Evolutionary conservation across 352 stramenopile species (phyloP).

Genomic region (Phytophthora pluvialis): DNA sequence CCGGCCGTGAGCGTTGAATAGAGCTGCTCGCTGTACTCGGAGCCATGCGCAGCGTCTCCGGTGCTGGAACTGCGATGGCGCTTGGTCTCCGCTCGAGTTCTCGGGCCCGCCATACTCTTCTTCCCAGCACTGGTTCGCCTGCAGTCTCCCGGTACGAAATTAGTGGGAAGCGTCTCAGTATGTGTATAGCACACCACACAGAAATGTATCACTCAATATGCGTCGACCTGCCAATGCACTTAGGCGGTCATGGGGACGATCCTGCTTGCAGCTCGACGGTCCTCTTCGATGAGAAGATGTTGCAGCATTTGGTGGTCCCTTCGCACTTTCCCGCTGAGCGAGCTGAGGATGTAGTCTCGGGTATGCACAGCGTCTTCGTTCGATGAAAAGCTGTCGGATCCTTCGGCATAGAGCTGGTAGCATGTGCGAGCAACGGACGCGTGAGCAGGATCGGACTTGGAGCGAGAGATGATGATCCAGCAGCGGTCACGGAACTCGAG

Average conservation of each 20-base stretch:
- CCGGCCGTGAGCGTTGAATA: slow-evolving; percentile 32
- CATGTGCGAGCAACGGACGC: slow-evolving; percentile 37
- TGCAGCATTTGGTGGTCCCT: slow-evolving; percentile 39
- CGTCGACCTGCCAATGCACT: background rate
- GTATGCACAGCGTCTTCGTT: slow-evolving; percentile 27
- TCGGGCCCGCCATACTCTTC: slow-evolving; percentile 9
- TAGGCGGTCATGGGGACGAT: slow-evolving; percentile 29
- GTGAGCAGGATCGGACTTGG: slow-evolving; percentile 32
- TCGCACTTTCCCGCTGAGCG: slow-evolving; percentile 38
- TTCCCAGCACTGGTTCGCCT: background rate
- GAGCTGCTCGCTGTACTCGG: slow-evolving; percentile 28
- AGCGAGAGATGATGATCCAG: slow-evolving; percentile 45
- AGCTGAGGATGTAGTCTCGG: slow-evolving; percentile 38
- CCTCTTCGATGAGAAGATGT: slow-evolving; percentile 39
- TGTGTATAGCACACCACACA: slow-evolving; percentile 3
- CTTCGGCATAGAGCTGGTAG: slow-evolving; percentile 43
- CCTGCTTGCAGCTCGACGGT: slow-evolving; percentile 26
- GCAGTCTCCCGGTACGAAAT: background rate
- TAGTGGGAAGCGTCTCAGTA: slow-evolving; percentile 9
- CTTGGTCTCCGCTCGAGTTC: slow-evolving; percentile 34
- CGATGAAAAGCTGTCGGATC: slow-evolving; percentile 18
- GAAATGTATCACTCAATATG: slow-evolving; percentile 12
- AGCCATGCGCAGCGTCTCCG: background rate
- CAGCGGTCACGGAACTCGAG: slow-evolving; percentile 38
- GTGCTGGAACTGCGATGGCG: slow-evolving; percentile 18